Evolutionary conservation across 1,284 basidiomycete genomes (phyloP).

Genomic region (Austroboletus rostrupii): DNA sequence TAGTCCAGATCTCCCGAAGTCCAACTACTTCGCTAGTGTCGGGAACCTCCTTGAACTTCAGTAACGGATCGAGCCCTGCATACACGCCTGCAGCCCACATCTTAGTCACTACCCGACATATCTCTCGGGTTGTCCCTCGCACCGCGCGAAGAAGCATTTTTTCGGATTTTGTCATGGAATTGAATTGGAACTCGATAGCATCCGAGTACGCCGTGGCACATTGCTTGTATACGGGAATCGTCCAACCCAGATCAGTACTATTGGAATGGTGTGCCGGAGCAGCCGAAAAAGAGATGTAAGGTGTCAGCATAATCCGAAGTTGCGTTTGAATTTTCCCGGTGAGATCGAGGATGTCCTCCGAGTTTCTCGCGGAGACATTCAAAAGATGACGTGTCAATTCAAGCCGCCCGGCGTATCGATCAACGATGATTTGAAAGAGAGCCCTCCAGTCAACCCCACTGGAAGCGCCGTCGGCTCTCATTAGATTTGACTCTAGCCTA

Average conservation of each 20-base stretch:
- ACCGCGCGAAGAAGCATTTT: conserved; percentile 32
- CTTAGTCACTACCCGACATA: conserved; percentile 42
- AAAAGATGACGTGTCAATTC: conserved; percentile 38
- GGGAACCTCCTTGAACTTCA: conserved; percentile 1
- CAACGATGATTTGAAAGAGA: conserved; percentile 38
- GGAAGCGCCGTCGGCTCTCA: conserved; percentile 3
- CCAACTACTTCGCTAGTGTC: conserved; percentile 1
- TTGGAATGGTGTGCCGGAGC: conserved; percentile 2
- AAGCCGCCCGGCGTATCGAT: conserved; percentile 42
- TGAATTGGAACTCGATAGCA: conserved; percentile 16
- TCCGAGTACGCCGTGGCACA: conserved; percentile 37
- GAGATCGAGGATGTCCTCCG: conserved; percentile 8
- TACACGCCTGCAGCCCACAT: conserved; percentile 42
- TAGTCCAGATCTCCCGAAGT: conserved; percentile 22
- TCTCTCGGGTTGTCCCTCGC: conserved; percentile 37
- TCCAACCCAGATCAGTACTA: conserved; percentile 20
- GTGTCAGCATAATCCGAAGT: conserved; percentile 22
- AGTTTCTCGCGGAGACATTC: conserved; percentile 12
- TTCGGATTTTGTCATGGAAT: conserved; percentile 35
- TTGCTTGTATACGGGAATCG: conserved; percentile 20
- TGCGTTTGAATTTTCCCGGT: conserved; percentile 20
- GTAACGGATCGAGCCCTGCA: conserved; percentile 26
- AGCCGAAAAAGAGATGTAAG: conserved; percentile 19
- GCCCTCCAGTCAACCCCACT: conserved; percentile 44
- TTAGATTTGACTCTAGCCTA: conserved; percentile 25